These are phyloP conservation scores for Tulasnella sp. DNA, from an alignment of 768 basidiomycete genomes.

Conservation along the genomic window DNA sequence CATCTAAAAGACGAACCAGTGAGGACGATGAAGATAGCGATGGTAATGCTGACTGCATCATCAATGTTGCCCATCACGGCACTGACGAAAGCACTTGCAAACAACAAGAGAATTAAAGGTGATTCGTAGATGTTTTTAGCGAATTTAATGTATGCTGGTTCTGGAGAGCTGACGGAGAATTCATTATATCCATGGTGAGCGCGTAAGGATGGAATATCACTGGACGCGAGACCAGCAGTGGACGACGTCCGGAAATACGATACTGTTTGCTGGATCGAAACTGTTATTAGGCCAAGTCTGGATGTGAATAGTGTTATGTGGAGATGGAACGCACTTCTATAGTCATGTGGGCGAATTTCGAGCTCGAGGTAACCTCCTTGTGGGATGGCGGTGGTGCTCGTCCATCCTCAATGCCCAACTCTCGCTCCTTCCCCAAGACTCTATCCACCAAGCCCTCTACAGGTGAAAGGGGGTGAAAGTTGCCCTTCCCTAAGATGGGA, in stretches of 20 bases:
- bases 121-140: constrained; percentile 93
- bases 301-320: background rate
- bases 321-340: constrained; percentile 14
- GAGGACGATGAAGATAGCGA: constrained; percentile 87
- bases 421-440: constrained; percentile 31
- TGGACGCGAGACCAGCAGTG: constrained; percentile 51
- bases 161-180: constrained; percentile 76
- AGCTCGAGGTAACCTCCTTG: constrained; percentile 10
- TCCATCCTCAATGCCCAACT: constrained; percentile 31
- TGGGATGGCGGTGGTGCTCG: background rate
- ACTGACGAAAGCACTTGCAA: constrained; percentile 83
- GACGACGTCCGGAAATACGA: constrained; percentile 59
- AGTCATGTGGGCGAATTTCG: constrained; percentile 18
- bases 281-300: background rate
- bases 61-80: constrained; percentile 92
- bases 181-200: constrained; percentile 83
- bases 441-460: constrained; percentile 43
- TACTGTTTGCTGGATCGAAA: constrained; percentile 55
- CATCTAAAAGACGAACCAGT: constrained; percentile 53
- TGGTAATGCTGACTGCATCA: constrained; percentile 86
- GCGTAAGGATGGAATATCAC: constrained; percentile 56
- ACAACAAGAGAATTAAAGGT: constrained; percentile 81
- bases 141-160: constrained; percentile 79
- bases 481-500: constrained; percentile 34
- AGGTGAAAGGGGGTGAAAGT: constrained; percentile 27